Base-by-base conservation (phyloP, 768 basidiomycete species). In the Mycena filopes region DNA sequence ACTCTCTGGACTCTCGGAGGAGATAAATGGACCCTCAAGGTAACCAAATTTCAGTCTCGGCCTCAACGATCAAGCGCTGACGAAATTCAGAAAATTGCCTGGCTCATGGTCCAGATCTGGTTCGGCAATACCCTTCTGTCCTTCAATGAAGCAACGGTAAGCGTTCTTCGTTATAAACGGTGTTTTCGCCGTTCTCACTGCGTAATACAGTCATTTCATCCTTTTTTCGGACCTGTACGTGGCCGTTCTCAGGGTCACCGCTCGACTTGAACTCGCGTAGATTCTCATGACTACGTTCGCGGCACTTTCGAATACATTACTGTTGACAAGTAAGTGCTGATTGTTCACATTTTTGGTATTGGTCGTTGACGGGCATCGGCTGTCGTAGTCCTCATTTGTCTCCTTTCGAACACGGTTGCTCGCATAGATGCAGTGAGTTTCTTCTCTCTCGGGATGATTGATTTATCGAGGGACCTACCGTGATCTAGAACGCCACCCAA, bases 351-450 rank as follows among this genome's bases (percentile, higher is more conserved):
- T 6, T 56, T 40, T 54, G 41, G 36, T 38, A 21, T n/a, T 54
- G 50, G n/a, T 67, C 26, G 23, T 48, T 68, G 50, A 55, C 54
- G 28, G 15, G 13, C 54, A 15, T 48, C 29, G 43, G 16, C 56
- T 36, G 36, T 55, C 38, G n/a, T 70, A 85, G 83, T 96, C 72
- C 82, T 97, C 48, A 96, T 97, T 64, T 96, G 94, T 10, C 93
- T 96, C 49, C 78, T 98, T 33, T 95, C 95, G 6, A 96, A 96
- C 74, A 95, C 94, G 0, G 95, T 94, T 63, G 92, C 93, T 3
- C 81, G 86, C 53, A 95, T 98, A 63, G 91, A 90, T 76, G 84
- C 89, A 75, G 85, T 84, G 59, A 63, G 71, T 70, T 36, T 33
- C 29, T 48, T 21, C 12, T n/a, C 36, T 43, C 26, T 40, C 33